phyloP scores from a whole-genome alignment of 805 yeast genomes.

The Starmerella cellae region DNA sequence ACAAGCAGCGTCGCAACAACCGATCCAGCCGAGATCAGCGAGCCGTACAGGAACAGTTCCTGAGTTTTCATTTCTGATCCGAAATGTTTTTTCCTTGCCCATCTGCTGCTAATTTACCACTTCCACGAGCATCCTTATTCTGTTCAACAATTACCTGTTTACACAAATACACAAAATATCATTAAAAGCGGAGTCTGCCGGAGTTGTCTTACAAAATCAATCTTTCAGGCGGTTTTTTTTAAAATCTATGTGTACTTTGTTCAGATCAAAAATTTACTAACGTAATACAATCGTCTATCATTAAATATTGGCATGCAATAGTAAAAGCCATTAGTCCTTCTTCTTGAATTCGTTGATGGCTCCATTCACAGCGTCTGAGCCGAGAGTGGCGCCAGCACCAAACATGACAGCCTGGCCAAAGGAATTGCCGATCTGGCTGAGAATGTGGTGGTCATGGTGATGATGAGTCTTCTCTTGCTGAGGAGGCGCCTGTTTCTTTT shows the following conservation, averaged over 20 bases:
- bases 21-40: conserved; percentile 1
- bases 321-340: not conserved
- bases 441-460: conserved; percentile 20
- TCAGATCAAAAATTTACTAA: no score
- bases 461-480: conserved; percentile 10
- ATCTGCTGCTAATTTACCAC: no score
- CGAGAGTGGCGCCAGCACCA: conserved; percentile 94
- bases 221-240: no score
- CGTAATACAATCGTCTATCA: no score
- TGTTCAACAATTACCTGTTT: no score
- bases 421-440: conserved; percentile 45
- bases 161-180: no score
- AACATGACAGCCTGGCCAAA: conserved; percentile 82
- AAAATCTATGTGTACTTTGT: no score
- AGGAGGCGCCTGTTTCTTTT: conserved; percentile 18
- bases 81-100: not conserved
- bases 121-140: no score
- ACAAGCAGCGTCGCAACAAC: not conserved
- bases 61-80: not conserved
- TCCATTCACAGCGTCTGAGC: conserved; percentile 58
- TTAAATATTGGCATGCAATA: no score
- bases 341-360: conserved; percentile 12
- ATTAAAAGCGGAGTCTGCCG: no score
- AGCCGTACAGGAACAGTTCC: conserved; percentile 1
- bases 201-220: no score